Evolutionary conservation across 345 rosid genomes (phyloP).

Genomic region (Hirschfeldia incana): DNA sequence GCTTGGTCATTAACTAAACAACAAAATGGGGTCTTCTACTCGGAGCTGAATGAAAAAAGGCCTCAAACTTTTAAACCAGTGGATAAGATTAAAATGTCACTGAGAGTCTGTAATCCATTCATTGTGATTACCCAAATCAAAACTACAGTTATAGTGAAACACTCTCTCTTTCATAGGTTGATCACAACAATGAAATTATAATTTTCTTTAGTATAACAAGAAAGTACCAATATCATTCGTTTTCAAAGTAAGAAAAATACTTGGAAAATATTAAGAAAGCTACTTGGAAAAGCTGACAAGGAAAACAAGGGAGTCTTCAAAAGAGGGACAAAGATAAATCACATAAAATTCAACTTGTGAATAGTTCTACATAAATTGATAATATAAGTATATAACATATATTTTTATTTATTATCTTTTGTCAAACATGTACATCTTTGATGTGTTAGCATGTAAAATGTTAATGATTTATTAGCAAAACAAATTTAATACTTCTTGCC

Average conservation of each 20-base stretch:
- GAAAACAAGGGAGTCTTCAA: neutral
- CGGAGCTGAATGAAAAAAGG: neutral
- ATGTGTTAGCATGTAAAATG: conserved; percentile 9
- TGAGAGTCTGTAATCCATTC: conserved; percentile 11
- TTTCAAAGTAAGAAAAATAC: neutral
- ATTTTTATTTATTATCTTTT: neutral
- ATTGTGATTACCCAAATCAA: conserved; percentile 5
- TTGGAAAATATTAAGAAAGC: neutral
- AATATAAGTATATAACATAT: neutral
- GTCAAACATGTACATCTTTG: conserved; percentile 7
- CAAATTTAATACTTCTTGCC: neutral
- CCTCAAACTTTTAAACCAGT: neutral
- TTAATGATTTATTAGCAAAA: neutral
- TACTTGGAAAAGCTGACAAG: conserved; percentile 4
- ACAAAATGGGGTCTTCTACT: neutral
- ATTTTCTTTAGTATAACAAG: neutral
- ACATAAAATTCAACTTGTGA: conserved; percentile 30
- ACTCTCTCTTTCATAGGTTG: conserved; percentile 12
- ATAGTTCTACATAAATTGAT: conserved; percentile 7
- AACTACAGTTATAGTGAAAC: neutral
- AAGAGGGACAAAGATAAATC: conserved; percentile 14
- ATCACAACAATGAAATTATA: neutral
- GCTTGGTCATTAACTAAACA: neutral
- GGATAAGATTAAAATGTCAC: neutral
- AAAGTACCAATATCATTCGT: neutral